Conservation (phyloP, 2,329 filamentous ascomycete species). For the Fusarium paranaense region DNA sequence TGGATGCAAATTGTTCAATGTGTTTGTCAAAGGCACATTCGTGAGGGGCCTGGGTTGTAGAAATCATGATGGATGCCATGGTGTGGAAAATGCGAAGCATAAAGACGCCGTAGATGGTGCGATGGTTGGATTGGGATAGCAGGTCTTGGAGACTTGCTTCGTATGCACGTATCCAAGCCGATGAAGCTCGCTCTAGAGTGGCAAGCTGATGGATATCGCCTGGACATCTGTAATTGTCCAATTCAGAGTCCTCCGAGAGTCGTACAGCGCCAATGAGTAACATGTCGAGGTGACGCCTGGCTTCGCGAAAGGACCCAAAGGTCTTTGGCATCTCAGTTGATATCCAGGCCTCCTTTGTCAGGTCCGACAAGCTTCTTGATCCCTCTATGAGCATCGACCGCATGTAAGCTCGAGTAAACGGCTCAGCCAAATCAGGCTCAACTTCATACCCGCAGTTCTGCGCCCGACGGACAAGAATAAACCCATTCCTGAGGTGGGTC, state of each 20-base stretch:
- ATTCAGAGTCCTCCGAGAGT: neutral
- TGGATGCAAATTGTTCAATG: neutral
- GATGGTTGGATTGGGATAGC: neutral
- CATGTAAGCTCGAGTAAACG: neutral
- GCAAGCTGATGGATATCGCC: neutral
- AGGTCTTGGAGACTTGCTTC: neutral
- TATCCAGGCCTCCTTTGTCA: neutral
- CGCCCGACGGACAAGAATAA: neutral
- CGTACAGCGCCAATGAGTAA: neutral
- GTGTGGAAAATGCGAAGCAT: neutral
- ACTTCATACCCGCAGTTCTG: neutral
- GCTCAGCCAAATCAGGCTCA: neutral
- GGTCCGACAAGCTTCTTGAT: neutral
- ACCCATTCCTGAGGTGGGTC: neutral
- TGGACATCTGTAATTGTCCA: neutral
- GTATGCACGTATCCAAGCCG: neutral
- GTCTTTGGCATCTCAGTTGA: neutral
- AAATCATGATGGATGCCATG: neutral
- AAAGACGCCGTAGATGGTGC: neutral
- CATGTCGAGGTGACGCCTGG: neutral
- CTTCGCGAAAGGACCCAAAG: neutral
- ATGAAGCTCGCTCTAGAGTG: neutral
- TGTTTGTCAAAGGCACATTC: neutral
- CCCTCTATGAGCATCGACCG: neutral
- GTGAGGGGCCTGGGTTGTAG: neutral